These are phyloP conservation scores for Metarhizium robertsii DNA, from an alignment of 2,329 filamentous ascomycete species.

Conservation along the genomic window DNA sequence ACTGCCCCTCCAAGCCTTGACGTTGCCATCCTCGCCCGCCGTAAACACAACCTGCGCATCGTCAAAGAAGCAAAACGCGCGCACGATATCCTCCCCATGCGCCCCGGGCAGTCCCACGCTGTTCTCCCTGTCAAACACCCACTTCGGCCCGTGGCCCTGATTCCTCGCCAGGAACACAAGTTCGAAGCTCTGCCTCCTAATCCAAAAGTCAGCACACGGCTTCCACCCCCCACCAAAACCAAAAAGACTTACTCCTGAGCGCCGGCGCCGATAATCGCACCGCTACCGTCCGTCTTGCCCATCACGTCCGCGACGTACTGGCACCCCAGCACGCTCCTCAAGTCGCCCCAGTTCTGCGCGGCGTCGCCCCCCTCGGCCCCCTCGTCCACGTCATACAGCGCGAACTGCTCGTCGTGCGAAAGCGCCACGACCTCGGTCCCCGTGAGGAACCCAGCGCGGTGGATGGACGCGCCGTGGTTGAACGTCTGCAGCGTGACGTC, in stretches of 20 bases:
- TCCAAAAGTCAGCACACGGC: neutral
- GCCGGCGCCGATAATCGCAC: conserved; percentile 56
- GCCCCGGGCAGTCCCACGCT: conserved; percentile 52
- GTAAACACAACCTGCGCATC: conserved; percentile 49
- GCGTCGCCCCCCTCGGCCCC: conserved; percentile 50
- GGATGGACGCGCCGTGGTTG: conserved; percentile 67
- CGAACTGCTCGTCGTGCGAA: conserved; percentile 70
- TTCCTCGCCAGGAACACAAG: conserved; percentile 48
- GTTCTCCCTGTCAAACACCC: conserved; percentile 45
- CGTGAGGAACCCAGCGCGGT: conserved; percentile 63
- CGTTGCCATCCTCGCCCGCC: conserved; percentile 47
- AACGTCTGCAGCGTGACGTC: conserved; percentile 70
- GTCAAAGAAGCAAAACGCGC: conserved; percentile 55
- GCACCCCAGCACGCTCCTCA: conserved; percentile 54
- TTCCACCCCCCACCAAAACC: neutral
- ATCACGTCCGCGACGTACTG: conserved; percentile 66
- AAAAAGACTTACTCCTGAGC: conserved; percentile 48
- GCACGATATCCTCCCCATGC: conserved; percentile 55
- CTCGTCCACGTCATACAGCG: conserved; percentile 61
- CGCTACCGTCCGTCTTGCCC: conserved; percentile 46
- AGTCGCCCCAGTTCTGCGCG: conserved; percentile 54
- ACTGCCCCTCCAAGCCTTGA: conserved; percentile 42
- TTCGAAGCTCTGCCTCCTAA: conserved; percentile 47
- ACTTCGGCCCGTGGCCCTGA: conserved; percentile 24
- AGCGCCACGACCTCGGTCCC: conserved; percentile 58